Evolutionary conservation across 2,329 filamentous ascomycete genomes (phyloP), one percentile per base, ranked within the genome.

Genomic region (Cryphonectria parasitica): DNA sequence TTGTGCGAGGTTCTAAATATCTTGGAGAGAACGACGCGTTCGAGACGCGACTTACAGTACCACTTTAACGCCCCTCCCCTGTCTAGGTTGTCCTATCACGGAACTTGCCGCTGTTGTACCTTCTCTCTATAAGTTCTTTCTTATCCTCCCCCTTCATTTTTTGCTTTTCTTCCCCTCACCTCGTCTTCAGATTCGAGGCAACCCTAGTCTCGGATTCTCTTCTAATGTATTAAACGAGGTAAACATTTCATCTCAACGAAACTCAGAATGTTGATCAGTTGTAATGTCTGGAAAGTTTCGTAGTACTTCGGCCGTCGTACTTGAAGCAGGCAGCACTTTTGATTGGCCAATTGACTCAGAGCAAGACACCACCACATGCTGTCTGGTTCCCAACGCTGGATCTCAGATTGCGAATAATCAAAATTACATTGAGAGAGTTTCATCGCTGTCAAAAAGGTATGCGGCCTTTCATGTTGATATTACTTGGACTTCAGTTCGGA

Each of bases 281-380:
- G 4, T 17, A 17, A 17, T 17, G 41, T 43, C 19, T 49, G 8
- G 17, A 45, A 45, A 45, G 43, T 45, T 11, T 11, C 11, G 36
- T 39, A 22, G 17, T 22, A 22, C 43, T 17, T 43, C 41, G 41
- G 17, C 5, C 6, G 17, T 45, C n/a, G 49, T 13, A 52, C n/a
- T 52, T 13, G 2, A 25, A 25, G n/a, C 11, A 15, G 6, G 52
- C 11, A 28, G 54, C 54, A 25, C 62, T 8, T 69, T 8, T 69
- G n/a, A 73, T 74, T 74, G 70, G 73, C 61, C 69, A 72, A 72
- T 71, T 66, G 52, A 25, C n/a, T 10, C 22, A 66, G 39, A 34
- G 36, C n/a, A 22, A 52, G 7, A 49, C 11, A 19, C 1, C 43
- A 19, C 45, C 7, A 3, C 45, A 49, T n/a, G 45, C 45, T n/a